phyloP scores from a whole-genome alignment of 208 protist species.

The Naegleria fowleri region DNA sequence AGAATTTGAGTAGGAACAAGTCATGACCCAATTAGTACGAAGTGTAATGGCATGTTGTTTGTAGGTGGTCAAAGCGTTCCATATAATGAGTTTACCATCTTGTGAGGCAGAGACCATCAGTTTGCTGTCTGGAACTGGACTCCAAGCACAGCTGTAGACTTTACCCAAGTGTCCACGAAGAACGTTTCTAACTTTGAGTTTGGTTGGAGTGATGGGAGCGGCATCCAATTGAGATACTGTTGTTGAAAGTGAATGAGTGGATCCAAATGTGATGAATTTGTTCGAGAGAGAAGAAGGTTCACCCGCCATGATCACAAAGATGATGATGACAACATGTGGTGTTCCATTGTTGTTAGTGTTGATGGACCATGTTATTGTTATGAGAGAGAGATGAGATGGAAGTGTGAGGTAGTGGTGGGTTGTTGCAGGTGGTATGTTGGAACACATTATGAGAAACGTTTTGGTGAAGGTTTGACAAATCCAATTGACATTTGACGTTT shows the following conservation, averaged over 20 bases:
- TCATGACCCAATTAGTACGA: constrained; percentile 49
- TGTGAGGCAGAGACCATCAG: constrained; percentile 62
- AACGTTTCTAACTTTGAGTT: constrained; percentile 4
- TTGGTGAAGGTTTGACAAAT: too few species aligned
- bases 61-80: constrained; percentile 60
- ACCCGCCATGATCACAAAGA: too few species aligned
- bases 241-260: constrained; percentile 31
- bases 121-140: constrained; percentile 43
- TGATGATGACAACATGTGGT: too few species aligned
- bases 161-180: constrained; percentile 63
- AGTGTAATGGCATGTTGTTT: constrained; percentile 64
- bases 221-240: background rate
- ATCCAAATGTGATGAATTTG: too few species aligned
- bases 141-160: constrained; percentile 66
- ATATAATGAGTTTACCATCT: constrained; percentile 66
- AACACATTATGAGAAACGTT: too few species aligned
- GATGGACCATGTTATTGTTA: too few species aligned
- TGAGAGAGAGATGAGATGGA: too few species aligned
- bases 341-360: too few species aligned
- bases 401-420: too few species aligned
- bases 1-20: constrained; percentile 54
- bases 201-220: background rate
- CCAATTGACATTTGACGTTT: too few species aligned
- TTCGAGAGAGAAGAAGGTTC: too few species aligned
- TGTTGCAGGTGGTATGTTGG: too few species aligned